These are phyloP conservation scores for Mycena maculata DNA, from an alignment of 768 basidiomycete genomes.

Conservation along the genomic window DNA sequence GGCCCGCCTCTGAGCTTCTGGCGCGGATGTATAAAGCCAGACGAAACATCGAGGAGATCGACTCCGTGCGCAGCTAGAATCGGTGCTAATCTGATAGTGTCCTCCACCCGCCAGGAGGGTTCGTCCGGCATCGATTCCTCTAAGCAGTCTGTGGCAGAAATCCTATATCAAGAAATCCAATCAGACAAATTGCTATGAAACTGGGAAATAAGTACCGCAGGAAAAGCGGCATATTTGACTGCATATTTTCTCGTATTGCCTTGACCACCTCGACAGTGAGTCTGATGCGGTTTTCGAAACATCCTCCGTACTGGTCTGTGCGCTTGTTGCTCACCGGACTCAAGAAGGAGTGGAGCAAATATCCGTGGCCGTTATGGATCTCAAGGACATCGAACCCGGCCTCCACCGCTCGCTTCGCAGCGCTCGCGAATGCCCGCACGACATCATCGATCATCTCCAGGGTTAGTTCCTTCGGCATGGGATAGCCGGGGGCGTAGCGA, in stretches of 20 bases:
- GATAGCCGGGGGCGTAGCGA: constrained; percentile 54
- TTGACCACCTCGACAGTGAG: constrained; percentile 73
- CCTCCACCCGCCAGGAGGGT: constrained; percentile 66
- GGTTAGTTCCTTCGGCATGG: constrained; percentile 67
- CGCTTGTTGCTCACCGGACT: constrained; percentile 72
- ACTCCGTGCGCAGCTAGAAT: constrained; percentile 65
- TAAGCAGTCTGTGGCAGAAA: constrained; percentile 73
- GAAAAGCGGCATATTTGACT: constrained; percentile 75
- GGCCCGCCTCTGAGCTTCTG: constrained; percentile 33
- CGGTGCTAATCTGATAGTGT: constrained; percentile 62
- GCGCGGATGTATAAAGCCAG: constrained; percentile 57
- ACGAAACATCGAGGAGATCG: constrained; percentile 71
- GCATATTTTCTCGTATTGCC: constrained; percentile 70
- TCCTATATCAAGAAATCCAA: constrained; percentile 43
- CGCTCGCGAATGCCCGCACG: constrained; percentile 65
- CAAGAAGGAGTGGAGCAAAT: constrained; percentile 66
- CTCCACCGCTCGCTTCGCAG: constrained; percentile 62
- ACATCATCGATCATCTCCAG: constrained; percentile 67
- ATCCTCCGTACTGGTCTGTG: constrained; percentile 77
- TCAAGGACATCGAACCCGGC: constrained; percentile 74
- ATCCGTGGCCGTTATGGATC: constrained; percentile 75
- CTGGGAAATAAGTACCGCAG: constrained; percentile 57
- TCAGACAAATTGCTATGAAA: neutral
- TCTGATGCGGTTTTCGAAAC: constrained; percentile 75
- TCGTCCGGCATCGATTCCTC: constrained; percentile 59